A percentile compares a stretch with the other conserved stretches of the same genome.
phyloP scores from a whole-genome alignment of 306 rosid genomes.

The Vicia sativa region DNA sequence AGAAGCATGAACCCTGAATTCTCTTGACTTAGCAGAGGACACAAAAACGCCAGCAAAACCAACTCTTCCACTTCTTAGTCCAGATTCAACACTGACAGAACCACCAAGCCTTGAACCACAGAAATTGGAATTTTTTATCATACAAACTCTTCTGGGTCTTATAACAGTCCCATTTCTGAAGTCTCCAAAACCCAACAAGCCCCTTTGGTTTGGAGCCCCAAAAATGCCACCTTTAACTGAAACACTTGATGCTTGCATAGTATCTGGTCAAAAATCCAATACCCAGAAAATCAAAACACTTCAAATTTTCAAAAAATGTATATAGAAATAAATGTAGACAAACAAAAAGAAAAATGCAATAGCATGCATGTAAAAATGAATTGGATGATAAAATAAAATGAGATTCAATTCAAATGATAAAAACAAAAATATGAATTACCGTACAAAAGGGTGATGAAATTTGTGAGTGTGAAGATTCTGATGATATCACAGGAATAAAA shows the following conservation, averaged over 20 bases:
- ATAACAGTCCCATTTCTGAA: slow-evolving; percentile 45
- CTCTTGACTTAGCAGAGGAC: slow-evolving; percentile 61
- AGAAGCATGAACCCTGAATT: slow-evolving; percentile 71
- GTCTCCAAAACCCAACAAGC: slow-evolving; percentile 45
- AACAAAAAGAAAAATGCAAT: not conserved
- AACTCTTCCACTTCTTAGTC: slow-evolving; percentile 43
- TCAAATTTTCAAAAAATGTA: not conserved
- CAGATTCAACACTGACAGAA: slow-evolving; percentile 54
- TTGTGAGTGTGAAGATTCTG: slow-evolving; percentile 18
- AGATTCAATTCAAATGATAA: not conserved
- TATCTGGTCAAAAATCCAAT: slow-evolving; percentile 40
- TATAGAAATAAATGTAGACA: not conserved
- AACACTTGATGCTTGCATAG: slow-evolving; percentile 71
- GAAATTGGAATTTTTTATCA: slow-evolving; percentile 45
- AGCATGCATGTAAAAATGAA: slow-evolving; percentile 20
- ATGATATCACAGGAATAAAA: slow-evolving; percentile 1
- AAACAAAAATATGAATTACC: slow-evolving; percentile 12
- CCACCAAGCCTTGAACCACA: slow-evolving; percentile 54
- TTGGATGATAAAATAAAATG: not conserved
- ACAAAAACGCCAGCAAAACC: slow-evolving; percentile 53
- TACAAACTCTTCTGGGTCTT: slow-evolving; percentile 45
- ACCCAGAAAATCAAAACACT: slow-evolving; percentile 44
- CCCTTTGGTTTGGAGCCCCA: slow-evolving; percentile 54
- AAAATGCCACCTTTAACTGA: slow-evolving; percentile 51
- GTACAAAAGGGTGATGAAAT: slow-evolving; percentile 30